A percentile compares a stretch with the other conserved stretches of the same genome.
Evolutionary conservation across 2,329 filamentous ascomycete species (phyloP).

Genomic region (Trichoderma sp.): DNA sequence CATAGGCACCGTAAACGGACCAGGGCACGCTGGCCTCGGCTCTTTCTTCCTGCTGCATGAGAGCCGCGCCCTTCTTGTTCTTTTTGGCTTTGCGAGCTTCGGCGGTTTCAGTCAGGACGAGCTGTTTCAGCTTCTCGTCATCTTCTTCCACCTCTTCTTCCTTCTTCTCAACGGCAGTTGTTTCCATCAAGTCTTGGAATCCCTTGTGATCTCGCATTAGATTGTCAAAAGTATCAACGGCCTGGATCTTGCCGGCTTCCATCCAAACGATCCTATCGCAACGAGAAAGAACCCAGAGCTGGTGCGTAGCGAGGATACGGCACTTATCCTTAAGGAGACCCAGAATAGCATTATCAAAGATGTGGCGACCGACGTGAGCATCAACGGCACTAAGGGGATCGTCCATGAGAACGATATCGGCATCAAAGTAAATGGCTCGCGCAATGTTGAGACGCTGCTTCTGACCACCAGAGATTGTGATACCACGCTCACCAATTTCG

Average conservation of each 20-base stretch:
- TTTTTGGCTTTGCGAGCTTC: constrained; percentile 55
- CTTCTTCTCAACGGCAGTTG: constrained; percentile 73
- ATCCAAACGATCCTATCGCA: constrained; percentile 95
- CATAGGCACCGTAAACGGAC: constrained; percentile 78
- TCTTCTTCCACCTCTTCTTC: constrained; percentile 56
- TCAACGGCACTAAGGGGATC: constrained; percentile 72
- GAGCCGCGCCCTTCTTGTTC: constrained; percentile 60
- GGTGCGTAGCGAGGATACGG: constrained; percentile 89
- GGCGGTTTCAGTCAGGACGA: constrained; percentile 46
- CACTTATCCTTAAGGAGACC: constrained; percentile 88
- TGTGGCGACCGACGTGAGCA: constrained; percentile 70
- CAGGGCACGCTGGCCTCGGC: constrained; percentile 78
- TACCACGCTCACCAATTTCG: constrained; percentile 93
- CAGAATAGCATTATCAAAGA: constrained; percentile 93
- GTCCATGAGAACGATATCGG: constrained; percentile 70
- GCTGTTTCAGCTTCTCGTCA: constrained; percentile 47
- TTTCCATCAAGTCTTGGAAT: constrained; percentile 84
- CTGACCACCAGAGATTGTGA: constrained; percentile 93
- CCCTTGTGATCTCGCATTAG: constrained; percentile 77
- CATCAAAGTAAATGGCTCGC: constrained; percentile 72
- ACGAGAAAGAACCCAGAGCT: constrained; percentile 87
- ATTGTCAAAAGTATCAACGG: constrained; percentile 86
- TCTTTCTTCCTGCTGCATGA: constrained; percentile 76
- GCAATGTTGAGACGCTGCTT: constrained; percentile 96
- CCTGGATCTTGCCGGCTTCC: constrained; percentile 81